Base-by-base conservation (phyloP, 2,329 filamentous ascomycete species). In the Colletotrichum brevisporum region DNA sequence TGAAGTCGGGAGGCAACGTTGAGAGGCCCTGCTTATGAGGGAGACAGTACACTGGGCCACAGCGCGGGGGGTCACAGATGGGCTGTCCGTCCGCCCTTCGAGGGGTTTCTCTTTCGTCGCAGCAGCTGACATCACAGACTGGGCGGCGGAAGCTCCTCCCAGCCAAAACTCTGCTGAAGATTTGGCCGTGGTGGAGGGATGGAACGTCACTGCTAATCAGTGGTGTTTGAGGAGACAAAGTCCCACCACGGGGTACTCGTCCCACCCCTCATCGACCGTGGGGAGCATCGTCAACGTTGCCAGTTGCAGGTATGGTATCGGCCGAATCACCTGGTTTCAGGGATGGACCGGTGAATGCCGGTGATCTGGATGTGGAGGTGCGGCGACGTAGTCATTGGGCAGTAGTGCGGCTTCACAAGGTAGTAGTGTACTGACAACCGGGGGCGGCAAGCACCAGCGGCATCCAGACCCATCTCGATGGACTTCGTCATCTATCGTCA, bases 141-240 rank as follows among this genome's bases (percentile, higher is more conserved):
- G 51, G 55, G 45, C 24, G 36, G 26, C 47, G 57, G 69, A 54
- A 48, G 16, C 39, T 36, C 36, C 57, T 47, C 24, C 45, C 43
- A 59, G 43, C 26, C 41, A 47, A 63, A 62, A 66, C 55, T 66
- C 62, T 62, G 57, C 56, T 58, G 61, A 62, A 61, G 66, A 56
- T 43, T 71, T 56, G 12, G 31, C 53, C 27, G 68, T 43, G 52
- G 54, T 64, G 70, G 68, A 70, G 70, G 67, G 56, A 71, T 71
- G 70, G 63, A 71, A 71, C 70, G 70, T 71, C 67, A 71, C 70
- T 68, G 63, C 56, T 63, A 68, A 68, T 70, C 67, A 59, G 51
- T n/a, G 27, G 63, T 70, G 56, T 62, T 62, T 62, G 59, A 62
- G 41, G 52, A 59, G 55, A 45, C 24, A 31, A 18, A 62, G 59